These are phyloP conservation scores for Plasmodium malariae DNA, from an alignment of 169 alveolate species.

Conservation along the genomic window DNA sequence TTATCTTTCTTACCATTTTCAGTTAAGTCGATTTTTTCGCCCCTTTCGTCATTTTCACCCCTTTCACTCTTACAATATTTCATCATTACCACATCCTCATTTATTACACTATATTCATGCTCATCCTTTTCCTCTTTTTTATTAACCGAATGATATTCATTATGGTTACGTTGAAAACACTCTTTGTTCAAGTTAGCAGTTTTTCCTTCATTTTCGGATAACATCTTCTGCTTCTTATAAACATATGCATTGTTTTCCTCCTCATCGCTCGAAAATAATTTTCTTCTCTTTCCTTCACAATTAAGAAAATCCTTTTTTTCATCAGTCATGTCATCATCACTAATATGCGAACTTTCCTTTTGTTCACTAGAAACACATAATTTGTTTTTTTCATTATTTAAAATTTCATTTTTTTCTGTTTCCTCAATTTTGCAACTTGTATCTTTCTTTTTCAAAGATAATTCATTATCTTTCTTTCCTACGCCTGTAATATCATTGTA, in stretches of 20 bases:
- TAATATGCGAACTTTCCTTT: too few relatives aligned
- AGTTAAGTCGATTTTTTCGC: not conserved
- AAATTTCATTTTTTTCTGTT: slow-evolving; percentile 1
- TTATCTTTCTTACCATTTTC: not conserved
- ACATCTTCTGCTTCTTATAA: not conserved
- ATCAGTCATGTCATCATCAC: too few relatives aligned
- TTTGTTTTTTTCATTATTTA: not conserved
- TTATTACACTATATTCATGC: not conserved
- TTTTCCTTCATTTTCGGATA: not conserved
- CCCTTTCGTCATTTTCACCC: not conserved
- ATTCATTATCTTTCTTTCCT: too few relatives aligned
- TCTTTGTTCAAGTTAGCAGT: not conserved
- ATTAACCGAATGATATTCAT: not conserved
- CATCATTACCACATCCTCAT: not conserved
- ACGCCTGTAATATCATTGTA: not conserved
- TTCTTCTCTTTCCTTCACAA: not conserved
- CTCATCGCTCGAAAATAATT: not conserved
- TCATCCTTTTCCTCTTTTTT: not conserved
- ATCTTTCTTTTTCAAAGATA: too few relatives aligned
- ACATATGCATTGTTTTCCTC: not conserved
- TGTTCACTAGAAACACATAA: too few relatives aligned
- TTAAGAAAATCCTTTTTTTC: not conserved
- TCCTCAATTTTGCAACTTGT: not conserved
- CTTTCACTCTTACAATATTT: too few relatives aligned
- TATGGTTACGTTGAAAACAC: too few relatives aligned